Base-by-base conservation (phyloP, 257 asterid species). In the Capsicum rhomboideum region DNA sequence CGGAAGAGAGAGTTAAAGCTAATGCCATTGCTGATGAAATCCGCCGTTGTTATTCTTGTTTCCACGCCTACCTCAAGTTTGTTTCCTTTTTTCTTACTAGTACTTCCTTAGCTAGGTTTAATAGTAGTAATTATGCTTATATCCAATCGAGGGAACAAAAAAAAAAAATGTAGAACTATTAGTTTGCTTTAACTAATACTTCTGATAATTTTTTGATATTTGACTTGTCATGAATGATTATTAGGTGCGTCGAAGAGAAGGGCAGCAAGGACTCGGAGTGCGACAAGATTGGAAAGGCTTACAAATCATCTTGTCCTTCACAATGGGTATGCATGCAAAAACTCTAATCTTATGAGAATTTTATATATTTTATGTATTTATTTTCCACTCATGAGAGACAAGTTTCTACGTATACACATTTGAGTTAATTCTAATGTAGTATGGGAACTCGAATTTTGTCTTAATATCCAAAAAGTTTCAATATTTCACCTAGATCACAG, bases 211-310 rank as follows among this genome's bases (percentile, higher is more conserved):
- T 40, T 58, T 0, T n/a, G 12, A 55, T 63, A 0, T 14, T 46
- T 59, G 26, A 28, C 23, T 16, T 26, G 23, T 37, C 56, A 55
- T 11, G 56, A 69, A 72, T 21, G 23, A 72, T 21, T 18, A 31
- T 16, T 55, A 90, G 93, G 86, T 89, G 93, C 90, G 12, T 85
- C 8, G 71, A 68, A 71, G 92, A 92, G 29, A 89, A 86, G 37
- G 90, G 89, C 10, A 90, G 87, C 6, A 89, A 85, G 23, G 83
- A 86, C 40, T 44, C 56, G 56, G 90, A 89, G 42, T 92, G 93
- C 83, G 85, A 84, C 46, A 90, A 87, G 80, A 86, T 88, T 58
- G 86, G 83, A 0, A 80, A 92, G 2, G 69, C 83, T 67, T 91
- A 85, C 83, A 77, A 14, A 1, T 44, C 56, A 0, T 20, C 67